These are phyloP conservation scores for Aspergillus awamori DNA, from an alignment of 2,329 filamentous ascomycete genomes.

Conservation along the genomic window DNA sequence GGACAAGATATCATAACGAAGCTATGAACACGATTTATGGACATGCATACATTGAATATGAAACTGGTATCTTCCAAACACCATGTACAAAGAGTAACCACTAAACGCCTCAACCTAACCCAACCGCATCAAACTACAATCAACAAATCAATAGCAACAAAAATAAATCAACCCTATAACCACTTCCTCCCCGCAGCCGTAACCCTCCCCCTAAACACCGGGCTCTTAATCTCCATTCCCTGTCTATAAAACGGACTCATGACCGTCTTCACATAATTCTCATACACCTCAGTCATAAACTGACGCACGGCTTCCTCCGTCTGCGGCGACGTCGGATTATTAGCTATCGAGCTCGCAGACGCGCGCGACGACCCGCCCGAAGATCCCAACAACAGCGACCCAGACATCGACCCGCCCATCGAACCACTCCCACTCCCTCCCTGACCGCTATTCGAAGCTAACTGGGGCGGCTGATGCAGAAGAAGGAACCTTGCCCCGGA, in stretches of 20 bases:
- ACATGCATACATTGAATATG: neutral
- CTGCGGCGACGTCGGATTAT: constrained; percentile 83
- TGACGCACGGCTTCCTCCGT: constrained; percentile 94
- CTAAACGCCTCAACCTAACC: neutral
- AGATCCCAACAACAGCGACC: constrained; percentile 28
- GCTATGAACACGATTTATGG: constrained; percentile 6
- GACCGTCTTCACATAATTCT: constrained; percentile 92
- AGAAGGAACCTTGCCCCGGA: constrained; percentile 93
- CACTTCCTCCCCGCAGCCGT: constrained; percentile 91
- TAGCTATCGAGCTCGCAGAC: constrained; percentile 71
- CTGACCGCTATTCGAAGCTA: constrained; percentile 38
- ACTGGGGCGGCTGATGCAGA: constrained; percentile 74
- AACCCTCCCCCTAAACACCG: constrained; percentile 80
- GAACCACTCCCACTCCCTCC: too few species aligned
- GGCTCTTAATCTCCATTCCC: constrained; percentile 83
- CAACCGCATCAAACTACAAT: neutral
- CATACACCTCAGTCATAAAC: constrained; percentile 95
- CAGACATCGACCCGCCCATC: constrained; percentile 11
- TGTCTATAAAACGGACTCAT: constrained; percentile 96
- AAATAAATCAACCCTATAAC: constrained; percentile 55
- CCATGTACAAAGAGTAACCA: neutral
- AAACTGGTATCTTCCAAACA: too few species aligned
- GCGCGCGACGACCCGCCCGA: constrained; percentile 39
- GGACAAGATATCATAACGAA: constrained; percentile 1
- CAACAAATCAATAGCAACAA: constrained; percentile 10